Evolutionary conservation across 768 basidiomycete genomes (phyloP), one percentile per base, ranked within the genome.

Genomic region (Pisolithus tinctorius): DNA sequence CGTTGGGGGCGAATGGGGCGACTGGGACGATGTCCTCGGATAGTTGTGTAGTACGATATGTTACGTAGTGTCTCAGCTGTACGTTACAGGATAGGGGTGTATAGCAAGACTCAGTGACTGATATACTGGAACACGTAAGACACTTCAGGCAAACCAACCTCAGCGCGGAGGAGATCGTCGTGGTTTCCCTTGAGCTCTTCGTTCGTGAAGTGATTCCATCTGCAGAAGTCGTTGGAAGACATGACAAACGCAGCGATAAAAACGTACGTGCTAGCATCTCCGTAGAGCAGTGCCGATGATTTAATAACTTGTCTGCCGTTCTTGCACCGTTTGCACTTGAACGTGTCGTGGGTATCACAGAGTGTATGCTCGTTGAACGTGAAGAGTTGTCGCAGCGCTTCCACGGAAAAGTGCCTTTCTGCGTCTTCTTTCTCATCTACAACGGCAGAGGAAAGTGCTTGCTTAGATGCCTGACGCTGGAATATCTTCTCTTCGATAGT

Each of bases 401-500:
- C 93, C 47, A 86, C 63, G 3, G 93, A 92, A 71, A 97, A 99
- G 69, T 98, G 95, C 7, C 95, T 84, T 59, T 95, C 94, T 0
- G 90, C 81, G 60, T 95, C 91, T 71, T 95, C 90, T 61, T 93
- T 93, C 68, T 95, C 93, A 61, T 99, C 95, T 17, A 99, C 94
- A 3, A 98, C 93, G n/a, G 93, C 93, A 1, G 93, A 93, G 0
- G 96, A 98, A 10, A 98, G 80, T 2, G 94, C 91, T 66, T 95
- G 93, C 68, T 99, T 99, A 58, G 84, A 88, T 13, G 88, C 93
- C 69, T 99, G 96, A 43, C 96, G 78, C 67, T 99, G 96, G 69
- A 97, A 98, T 57, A 98, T 96, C 75, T 97, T 98, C 71, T 98
- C 95, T 69, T 98, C 94, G 54, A 98, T 96, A 1, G 94, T 96